Base-by-base conservation (phyloP, 768 basidiomycete species). In the Asterophora lycoperdoides region DNA sequence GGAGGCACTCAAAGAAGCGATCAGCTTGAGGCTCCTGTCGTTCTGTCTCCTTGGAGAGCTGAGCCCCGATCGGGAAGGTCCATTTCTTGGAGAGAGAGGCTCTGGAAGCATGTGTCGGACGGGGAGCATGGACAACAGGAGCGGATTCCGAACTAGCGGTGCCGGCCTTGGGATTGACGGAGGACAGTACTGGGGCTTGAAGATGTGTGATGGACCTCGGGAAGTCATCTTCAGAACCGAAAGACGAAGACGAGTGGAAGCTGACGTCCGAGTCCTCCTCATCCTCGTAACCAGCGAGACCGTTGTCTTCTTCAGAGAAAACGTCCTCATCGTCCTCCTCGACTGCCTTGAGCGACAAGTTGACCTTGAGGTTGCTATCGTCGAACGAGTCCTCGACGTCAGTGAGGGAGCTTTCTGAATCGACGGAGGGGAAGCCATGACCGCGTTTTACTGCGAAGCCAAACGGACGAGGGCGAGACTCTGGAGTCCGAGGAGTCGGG, bases 1-100 rank as follows among this genome's bases (percentile, higher is more conserved):
- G 81, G 33, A 80, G 67, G 52, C 87, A 91, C 36, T 78, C 82
- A 56, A 91, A 91, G 75, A 91, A 91, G 29, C 73, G 76, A 61
- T 91, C 89, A 8, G 86, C 70, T n/a, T 79, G 74, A 45, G 57
- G 54, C 38, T 61, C 64, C 5, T 52, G 48, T 8, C 63, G 63
- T 1, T 66, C 53, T 32, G 59, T 53, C 10, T 56, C 53, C 17
- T 15, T 33, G 58, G 57, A 32, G 19, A 58, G 28, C 9, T 57
- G 58, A 29, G 54, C 34, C 17, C 64, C 71, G 46, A 54, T 70
- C 2, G 80, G 80, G 64, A 89, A 89, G 0, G 83, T 81, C 86
- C 86, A 89, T 0, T 72, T 72, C 65, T 78, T 81, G n/a, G 79
- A 79, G 18, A 87, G 71, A 1, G 81, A 81, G 13, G 67, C 66